Conservation (phyloP, 176 grass and related monocot species). For the Hordeum marinum region DNA sequence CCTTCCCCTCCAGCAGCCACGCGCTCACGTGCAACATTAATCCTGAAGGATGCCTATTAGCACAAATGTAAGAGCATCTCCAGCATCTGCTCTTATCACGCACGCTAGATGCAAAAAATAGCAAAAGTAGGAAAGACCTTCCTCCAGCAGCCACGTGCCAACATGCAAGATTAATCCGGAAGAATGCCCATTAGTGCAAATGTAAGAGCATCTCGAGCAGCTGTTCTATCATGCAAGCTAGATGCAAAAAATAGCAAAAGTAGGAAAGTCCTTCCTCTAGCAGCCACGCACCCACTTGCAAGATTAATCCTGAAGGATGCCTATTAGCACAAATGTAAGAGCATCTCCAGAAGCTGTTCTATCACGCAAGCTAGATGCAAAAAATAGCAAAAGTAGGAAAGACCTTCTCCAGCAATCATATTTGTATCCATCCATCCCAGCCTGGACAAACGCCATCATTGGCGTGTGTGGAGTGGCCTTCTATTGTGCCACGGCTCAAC, state of each 20-base stretch:
- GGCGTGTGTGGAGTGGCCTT: neutral
- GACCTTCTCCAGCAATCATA: neutral
- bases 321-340: neutral
- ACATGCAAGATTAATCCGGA: neutral
- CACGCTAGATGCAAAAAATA: neutral
- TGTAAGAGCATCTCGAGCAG: neutral
- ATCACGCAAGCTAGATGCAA: neutral
- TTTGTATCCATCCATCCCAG: neutral
- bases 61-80: neutral
- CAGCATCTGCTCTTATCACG: neutral
- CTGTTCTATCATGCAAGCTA: neutral
- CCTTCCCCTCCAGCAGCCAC: neutral
- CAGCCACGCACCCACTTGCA: neutral
- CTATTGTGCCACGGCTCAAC: too few species aligned
- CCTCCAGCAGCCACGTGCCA: neutral
- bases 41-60: neutral
- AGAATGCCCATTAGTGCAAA: neutral
- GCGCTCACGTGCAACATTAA: neutral
- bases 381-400: neutral
- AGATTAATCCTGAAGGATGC: neutral
- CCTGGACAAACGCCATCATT: neutral
- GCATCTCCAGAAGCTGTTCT: neutral
- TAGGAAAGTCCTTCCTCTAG: neutral
- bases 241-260: neutral
- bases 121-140: neutral